A percentile compares a stretch with the other conserved stretches of the same genome.
Conservation (phyloP, 495 filamentous ascomycete species). For the Xylaria curta region DNA sequence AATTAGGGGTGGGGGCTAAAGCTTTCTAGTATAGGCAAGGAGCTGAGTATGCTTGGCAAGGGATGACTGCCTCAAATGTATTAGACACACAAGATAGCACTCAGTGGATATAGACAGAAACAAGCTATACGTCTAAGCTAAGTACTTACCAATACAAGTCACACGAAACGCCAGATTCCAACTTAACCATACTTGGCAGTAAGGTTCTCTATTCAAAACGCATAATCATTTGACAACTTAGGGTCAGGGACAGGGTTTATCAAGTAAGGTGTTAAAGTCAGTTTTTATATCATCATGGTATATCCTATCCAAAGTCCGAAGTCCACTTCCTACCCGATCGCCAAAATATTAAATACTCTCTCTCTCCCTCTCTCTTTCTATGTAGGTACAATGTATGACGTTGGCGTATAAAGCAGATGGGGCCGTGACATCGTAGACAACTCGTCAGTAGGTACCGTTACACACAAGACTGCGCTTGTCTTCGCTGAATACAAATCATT, state of each 20-base stretch:
- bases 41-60: too few species aligned
- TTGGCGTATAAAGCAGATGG: slow-evolving; percentile 14
- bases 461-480: slow-evolving; percentile 12
- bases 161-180: background rate
- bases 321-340: slow-evolving; percentile 20
- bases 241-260: background rate
- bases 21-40: background rate
- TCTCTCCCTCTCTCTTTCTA: slow-evolving; percentile 11
- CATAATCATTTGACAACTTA: background rate
- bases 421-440: slow-evolving; percentile 28
- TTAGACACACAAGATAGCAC: too few species aligned
- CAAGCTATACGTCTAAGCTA: too few species aligned
- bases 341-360: slow-evolving; percentile 27
- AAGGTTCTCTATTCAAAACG: background rate
- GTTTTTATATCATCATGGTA: slow-evolving; percentile 23
- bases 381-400: slow-evolving; percentile 24
- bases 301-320: slow-evolving; percentile 24
- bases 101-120: too few species aligned
- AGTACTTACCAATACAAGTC: background rate
- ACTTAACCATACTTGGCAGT: background rate
- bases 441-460: slow-evolving; percentile 18
- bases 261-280: background rate
- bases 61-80: too few species aligned
- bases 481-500: slow-evolving; percentile 18
- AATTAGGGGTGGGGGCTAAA: background rate